phyloP scores from a whole-genome alignment of 2,329 filamentous ascomycete genomes.

The Pseudogymnoascus sp. region DNA sequence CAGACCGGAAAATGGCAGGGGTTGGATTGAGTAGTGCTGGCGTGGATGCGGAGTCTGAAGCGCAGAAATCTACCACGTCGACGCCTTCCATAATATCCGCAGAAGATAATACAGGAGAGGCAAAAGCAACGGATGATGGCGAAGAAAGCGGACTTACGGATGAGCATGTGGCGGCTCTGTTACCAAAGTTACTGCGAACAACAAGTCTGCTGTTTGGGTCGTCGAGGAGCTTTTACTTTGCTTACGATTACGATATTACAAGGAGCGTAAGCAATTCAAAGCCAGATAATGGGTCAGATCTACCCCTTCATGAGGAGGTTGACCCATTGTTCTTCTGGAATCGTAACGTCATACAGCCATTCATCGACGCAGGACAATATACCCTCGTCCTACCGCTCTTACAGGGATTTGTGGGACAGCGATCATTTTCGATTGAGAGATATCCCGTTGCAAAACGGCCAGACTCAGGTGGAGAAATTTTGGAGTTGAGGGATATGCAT shows the following conservation, averaged over 20 bases:
- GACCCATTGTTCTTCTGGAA: slow-evolving; percentile 92
- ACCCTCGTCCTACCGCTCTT: slow-evolving; percentile 71
- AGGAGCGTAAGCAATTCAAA: slow-evolving; percentile 44
- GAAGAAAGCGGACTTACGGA: background rate
- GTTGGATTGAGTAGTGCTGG: slow-evolving; percentile 4
- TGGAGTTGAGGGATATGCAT: slow-evolving; percentile 33
- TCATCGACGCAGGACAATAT: slow-evolving; percentile 66
- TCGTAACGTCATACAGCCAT: slow-evolving; percentile 60
- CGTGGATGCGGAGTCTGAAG: slow-evolving; percentile 6
- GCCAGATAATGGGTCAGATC: slow-evolving; percentile 33
- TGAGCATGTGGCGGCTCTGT: slow-evolving; percentile 33
- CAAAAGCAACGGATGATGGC: background rate
- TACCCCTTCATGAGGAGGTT: slow-evolving; percentile 62
- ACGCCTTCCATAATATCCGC: background rate
- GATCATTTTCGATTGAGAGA: slow-evolving; percentile 64
- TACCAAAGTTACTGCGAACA: slow-evolving; percentile 78
- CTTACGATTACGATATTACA: slow-evolving; percentile 90
- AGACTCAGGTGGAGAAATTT: slow-evolving; percentile 38
- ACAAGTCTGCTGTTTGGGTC: slow-evolving; percentile 76
- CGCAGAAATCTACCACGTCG: background rate
- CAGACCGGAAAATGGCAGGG: slow-evolving; percentile 29
- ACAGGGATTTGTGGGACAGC: slow-evolving; percentile 90
- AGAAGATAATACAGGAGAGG: background rate
- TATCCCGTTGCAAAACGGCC: slow-evolving; percentile 37
- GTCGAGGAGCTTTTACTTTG: slow-evolving; percentile 85